Evolutionary conservation across 2,329 filamentous ascomycete genomes (phyloP).

Genomic region (Dactylellina sp.): DNA sequence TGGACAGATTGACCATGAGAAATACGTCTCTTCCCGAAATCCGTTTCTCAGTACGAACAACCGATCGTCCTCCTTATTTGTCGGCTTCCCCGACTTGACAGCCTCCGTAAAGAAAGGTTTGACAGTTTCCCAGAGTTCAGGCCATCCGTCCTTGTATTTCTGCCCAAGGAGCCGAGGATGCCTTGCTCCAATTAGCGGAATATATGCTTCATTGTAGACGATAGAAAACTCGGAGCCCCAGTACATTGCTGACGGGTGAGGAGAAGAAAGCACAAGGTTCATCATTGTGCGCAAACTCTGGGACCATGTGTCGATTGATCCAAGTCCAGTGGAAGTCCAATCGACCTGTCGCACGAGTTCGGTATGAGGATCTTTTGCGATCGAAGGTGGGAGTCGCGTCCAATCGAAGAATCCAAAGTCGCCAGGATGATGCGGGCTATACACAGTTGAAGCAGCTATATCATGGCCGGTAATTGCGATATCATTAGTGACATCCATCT

Average conservation of each 20-base stretch:
- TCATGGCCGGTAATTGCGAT: background rate
- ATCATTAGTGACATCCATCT: constrained; percentile 50
- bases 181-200: constrained; percentile 78
- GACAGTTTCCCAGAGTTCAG: constrained; percentile 79
- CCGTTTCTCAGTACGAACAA: constrained; percentile 77
- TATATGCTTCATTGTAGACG: constrained; percentile 79
- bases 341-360: constrained; percentile 77
- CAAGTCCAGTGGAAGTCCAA: constrained; percentile 79
- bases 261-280: constrained; percentile 83
- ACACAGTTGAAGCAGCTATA: constrained; percentile 24
- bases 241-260: constrained; percentile 80
- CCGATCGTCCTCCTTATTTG: constrained; percentile 83
- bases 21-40: constrained; percentile 59
- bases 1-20: constrained; percentile 59
- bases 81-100: constrained; percentile 77
- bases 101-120: constrained; percentile 76
- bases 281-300: constrained; percentile 80
- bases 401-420: constrained; percentile 76
- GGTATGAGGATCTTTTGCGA: constrained; percentile 76
- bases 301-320: constrained; percentile 80
- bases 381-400: constrained; percentile 76
- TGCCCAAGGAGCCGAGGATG: constrained; percentile 81
- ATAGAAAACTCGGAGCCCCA: constrained; percentile 78
- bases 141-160: constrained; percentile 74
- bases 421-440: constrained; percentile 48